These are phyloP conservation scores for Aspergillus glaucus DNA, from an alignment of 2,329 filamentous ascomycete genomes.

Conservation along the genomic window DNA sequence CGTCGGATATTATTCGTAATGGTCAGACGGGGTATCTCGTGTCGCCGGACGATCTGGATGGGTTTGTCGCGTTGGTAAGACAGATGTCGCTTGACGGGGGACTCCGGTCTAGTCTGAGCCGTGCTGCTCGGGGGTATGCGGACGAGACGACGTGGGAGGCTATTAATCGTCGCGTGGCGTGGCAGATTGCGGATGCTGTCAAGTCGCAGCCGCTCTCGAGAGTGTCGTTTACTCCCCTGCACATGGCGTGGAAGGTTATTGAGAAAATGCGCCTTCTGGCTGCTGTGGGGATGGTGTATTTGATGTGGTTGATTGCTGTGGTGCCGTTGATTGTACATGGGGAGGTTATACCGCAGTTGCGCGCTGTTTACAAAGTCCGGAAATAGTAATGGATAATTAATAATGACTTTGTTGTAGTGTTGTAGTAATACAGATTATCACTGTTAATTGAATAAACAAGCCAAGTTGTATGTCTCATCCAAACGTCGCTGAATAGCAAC, in stretches of 20 bases:
- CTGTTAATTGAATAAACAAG: too few relatives aligned
- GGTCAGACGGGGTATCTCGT: slow-evolving; percentile 57
- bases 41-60: slow-evolving; percentile 52
- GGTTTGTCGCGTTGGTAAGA: slow-evolving; percentile 51
- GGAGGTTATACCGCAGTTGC: slow-evolving; percentile 17
- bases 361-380: too few relatives aligned
- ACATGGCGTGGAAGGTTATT: slow-evolving; percentile 4
- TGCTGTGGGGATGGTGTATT: slow-evolving; percentile 27
- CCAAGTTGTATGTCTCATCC: too few relatives aligned
- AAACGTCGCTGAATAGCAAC: too few relatives aligned
- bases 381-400: too few relatives aligned
- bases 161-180: slow-evolving; percentile 64
- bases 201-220: not conserved
- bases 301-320: slow-evolving; percentile 34
- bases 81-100: slow-evolving; percentile 43
- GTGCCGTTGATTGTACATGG: slow-evolving; percentile 33
- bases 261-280: slow-evolving; percentile 22
- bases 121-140: slow-evolving; percentile 49
- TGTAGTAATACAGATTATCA: too few relatives aligned
- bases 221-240: not conserved
- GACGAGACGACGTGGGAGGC: slow-evolving; percentile 64
- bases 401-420: too few relatives aligned
- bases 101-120: slow-evolving; percentile 43
- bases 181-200: slow-evolving; percentile 52
- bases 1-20: slow-evolving; percentile 60